Conservation (phyloP, 352 stramenopile species). For the Phytophthora crassamura region DNA sequence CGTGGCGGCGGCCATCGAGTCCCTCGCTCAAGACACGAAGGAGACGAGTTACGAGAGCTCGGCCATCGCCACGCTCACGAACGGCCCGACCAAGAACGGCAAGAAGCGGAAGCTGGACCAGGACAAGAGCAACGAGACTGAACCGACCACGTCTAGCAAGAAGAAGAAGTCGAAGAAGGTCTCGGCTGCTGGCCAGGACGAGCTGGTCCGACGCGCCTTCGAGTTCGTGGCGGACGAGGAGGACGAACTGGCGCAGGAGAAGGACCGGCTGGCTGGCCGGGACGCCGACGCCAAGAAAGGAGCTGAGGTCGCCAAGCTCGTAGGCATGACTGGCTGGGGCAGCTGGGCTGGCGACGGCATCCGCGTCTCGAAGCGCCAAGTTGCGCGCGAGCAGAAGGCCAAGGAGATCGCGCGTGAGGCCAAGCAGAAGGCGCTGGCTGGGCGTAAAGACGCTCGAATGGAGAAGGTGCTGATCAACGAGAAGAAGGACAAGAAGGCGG, state of each 20-base stretch:
- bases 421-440: slow-evolving; percentile 73
- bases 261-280: slow-evolving; percentile 75
- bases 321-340: slow-evolving; percentile 92
- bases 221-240: slow-evolving; percentile 92
- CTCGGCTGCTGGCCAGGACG: slow-evolving; percentile 73
- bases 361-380: slow-evolving; percentile 84
- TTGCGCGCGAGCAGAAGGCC: slow-evolving; percentile 81
- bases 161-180: slow-evolving; percentile 57
- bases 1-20: slow-evolving; percentile 68
- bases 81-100: slow-evolving; percentile 33
- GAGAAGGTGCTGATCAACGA: slow-evolving; percentile 84
- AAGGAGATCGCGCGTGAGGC: slow-evolving; percentile 70
- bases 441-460: slow-evolving; percentile 77
- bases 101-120: slow-evolving; percentile 66
- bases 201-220: slow-evolving; percentile 96
- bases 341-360: slow-evolving; percentile 89
- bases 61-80: slow-evolving; percentile 29
- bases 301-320: slow-evolving; percentile 77
- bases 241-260: slow-evolving; percentile 95
- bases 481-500: slow-evolving; percentile 90
- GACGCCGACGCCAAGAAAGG: slow-evolving; percentile 80
- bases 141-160: slow-evolving; percentile 21
- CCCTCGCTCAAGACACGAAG: slow-evolving; percentile 57
- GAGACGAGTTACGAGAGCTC: slow-evolving; percentile 28
- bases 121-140: slow-evolving; percentile 11